These are phyloP conservation scores for Uronychia setigera DNA, from an alignment of 73 alveolate genomes.

Conservation along the genomic window DNA sequence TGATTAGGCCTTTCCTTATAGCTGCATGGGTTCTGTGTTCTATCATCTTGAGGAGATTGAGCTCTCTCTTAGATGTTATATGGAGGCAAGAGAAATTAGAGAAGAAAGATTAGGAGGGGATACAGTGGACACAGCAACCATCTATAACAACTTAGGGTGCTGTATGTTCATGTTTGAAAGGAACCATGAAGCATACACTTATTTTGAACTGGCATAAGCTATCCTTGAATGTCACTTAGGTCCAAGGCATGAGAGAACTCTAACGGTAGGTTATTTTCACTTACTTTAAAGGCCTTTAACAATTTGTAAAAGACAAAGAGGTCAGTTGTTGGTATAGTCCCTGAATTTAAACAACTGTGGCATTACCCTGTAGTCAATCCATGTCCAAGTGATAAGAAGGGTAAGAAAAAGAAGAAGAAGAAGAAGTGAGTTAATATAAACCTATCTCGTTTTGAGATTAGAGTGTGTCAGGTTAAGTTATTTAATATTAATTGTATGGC, in stretches of 20 bases:
- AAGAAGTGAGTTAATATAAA: too few species aligned
- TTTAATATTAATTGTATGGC: too few species aligned
- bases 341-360: slow-evolving; percentile 75
- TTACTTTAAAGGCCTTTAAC: slow-evolving; percentile 54
- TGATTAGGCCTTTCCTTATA: slow-evolving; percentile 20
- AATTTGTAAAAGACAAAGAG: slow-evolving; percentile 69
- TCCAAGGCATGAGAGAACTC: slow-evolving; percentile 16
- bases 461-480: too few species aligned
- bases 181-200: slow-evolving; percentile 25
- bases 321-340: slow-evolving; percentile 39
- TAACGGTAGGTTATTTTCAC: background rate
- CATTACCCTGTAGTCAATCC: background rate
- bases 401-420: too few species aligned
- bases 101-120: slow-evolving; percentile 36
- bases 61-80: background rate
- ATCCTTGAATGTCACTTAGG: slow-evolving; percentile 17
- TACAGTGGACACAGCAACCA: slow-evolving; percentile 28
- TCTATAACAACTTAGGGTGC: slow-evolving; percentile 17
- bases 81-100: slow-evolving; percentile 30
- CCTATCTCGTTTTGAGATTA: too few species aligned
- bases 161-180: slow-evolving; percentile 13
- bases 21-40: slow-evolving; percentile 16
- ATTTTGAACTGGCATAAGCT: slow-evolving; percentile 21
- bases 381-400: too few species aligned
- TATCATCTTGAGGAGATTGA: slow-evolving; percentile 5